Evolutionary conservation across 495 filamentous ascomycete species (phyloP).

Genomic region (Hypoxylon perforatum): DNA sequence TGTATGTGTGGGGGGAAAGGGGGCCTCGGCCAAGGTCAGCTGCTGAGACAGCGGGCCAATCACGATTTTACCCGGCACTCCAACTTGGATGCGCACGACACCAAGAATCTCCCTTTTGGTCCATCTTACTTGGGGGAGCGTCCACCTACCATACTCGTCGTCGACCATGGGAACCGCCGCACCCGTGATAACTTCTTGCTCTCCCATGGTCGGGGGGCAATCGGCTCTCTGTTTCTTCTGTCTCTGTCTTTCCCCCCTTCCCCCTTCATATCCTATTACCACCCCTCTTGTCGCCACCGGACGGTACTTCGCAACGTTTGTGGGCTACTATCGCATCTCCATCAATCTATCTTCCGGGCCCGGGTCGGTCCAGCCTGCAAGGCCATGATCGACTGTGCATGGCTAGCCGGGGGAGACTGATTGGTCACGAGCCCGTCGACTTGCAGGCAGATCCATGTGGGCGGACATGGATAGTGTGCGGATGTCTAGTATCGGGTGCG

Average conservation of each 20-base stretch:
- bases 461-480: slow-evolving; percentile 31
- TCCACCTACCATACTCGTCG: slow-evolving; percentile 9
- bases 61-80: slow-evolving; percentile 36
- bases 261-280: no score
- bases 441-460: slow-evolving; percentile 39
- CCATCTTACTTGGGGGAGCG: no score
- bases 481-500: slow-evolving; percentile 41
- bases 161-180: slow-evolving; percentile 23
- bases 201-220: background rate
- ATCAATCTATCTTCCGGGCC: slow-evolving; percentile 4
- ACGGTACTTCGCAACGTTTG: background rate
- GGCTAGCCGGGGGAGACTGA: slow-evolving; percentile 26
- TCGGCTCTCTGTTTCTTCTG: background rate
- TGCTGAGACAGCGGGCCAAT: slow-evolving; percentile 33
- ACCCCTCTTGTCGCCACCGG: background rate
- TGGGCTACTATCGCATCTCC: slow-evolving; percentile 4
- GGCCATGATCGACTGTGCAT: slow-evolving; percentile 40
- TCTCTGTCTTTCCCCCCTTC: no score
- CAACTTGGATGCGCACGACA: slow-evolving; percentile 35
- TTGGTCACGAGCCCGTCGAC: slow-evolving; percentile 39
- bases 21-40: slow-evolving; percentile 34
- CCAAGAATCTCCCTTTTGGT: slow-evolving; percentile 20
- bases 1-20: slow-evolving; percentile 25
- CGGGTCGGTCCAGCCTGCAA: slow-evolving; percentile 6
- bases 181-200: slow-evolving; percentile 23